Base-by-base conservation (phyloP, 2,329 filamentous ascomycete genomes). In the Cephalotrichum gorgonifer region DNA sequence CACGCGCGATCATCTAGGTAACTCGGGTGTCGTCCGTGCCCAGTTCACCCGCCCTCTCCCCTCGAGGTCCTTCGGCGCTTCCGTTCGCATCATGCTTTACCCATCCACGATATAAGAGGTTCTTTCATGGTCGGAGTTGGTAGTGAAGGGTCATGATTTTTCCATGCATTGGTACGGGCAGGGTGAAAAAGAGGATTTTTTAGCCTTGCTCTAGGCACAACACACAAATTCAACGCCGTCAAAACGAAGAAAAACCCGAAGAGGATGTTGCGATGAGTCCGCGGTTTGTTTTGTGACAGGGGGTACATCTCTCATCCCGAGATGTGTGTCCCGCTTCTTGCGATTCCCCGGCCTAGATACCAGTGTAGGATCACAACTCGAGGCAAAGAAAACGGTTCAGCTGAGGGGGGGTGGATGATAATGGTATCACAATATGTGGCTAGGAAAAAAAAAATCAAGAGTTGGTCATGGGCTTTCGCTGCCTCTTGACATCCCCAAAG, bases 11-110 rank as follows among this genome's bases (percentile, higher is more conserved):
- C 31, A 11, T 35, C 4, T 50, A 93, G 88, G 93, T 72, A 97
- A 96, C 86, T 95, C 88, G 62, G 93, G 93, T 67, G 87, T 96
- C 67, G 93, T 98, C 70, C 86, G 93, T 71, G 91, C 90, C 74
- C 91, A 95, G 77, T 98, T 98, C 85, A 78, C 85, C 72, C 81
- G 82, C 76, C 95, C 95, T 73, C 89, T 98, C 62, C 93, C 93
- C 68, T 83, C 93, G 64, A 90, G 90, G 79, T 89, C 87, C 69
- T 96, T 97, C 79, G 89, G 90, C 75, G 88, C 89, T 70, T 90
- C 87, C 65, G 86, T 95, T 76, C 85, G 90, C 75, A 82, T 95
- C 75, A 95, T 95, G 89, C 81, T 95, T 74, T 95, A 95, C 82
- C 89, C 89, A 73, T 94, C 88, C 68, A 89, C 88, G 78, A 93